Conservation (phyloP, 306 rosid species). For the Rosa multiflora region DNA sequence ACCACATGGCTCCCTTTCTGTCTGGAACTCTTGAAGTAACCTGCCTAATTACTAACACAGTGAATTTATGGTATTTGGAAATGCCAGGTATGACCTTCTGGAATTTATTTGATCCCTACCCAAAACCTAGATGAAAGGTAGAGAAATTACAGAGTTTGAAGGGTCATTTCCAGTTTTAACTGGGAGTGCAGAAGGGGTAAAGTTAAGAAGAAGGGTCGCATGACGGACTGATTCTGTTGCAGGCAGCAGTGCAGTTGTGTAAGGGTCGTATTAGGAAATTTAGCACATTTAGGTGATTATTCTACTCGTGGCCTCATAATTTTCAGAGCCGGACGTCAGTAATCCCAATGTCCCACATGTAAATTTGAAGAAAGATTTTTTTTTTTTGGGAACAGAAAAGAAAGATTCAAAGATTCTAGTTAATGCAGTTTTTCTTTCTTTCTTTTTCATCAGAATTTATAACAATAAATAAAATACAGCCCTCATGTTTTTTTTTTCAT, state of each 20-base stretch:
- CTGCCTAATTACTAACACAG: neutral
- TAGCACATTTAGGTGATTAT: neutral
- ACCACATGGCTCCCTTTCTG: neutral
- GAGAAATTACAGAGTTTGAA: neutral
- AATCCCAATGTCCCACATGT: neutral
- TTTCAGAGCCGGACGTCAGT: slow-evolving; percentile 21
- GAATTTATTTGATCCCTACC: neutral
- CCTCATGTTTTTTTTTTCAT: no score
- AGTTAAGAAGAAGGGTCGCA: neutral
- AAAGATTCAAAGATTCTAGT: neutral
- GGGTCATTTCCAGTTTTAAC: neutral
- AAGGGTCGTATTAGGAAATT: neutral
- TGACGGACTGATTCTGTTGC: slow-evolving; percentile 1
- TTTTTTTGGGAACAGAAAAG: no score
- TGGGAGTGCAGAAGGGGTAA: neutral
- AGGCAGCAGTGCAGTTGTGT: neutral
- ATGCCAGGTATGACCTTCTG: neutral
- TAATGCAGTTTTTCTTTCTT: no score
- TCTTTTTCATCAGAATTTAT: no score
- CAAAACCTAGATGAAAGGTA: neutral
- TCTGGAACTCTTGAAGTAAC: neutral
- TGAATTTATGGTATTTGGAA: neutral
- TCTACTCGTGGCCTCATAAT: slow-evolving; percentile 5
- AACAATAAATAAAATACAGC: no score
- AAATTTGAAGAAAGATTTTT: neutral